These are phyloP conservation scores for Chloris gayana DNA, from an alignment of 176 grass and related monocot species.

Conservation along the genomic window DNA sequence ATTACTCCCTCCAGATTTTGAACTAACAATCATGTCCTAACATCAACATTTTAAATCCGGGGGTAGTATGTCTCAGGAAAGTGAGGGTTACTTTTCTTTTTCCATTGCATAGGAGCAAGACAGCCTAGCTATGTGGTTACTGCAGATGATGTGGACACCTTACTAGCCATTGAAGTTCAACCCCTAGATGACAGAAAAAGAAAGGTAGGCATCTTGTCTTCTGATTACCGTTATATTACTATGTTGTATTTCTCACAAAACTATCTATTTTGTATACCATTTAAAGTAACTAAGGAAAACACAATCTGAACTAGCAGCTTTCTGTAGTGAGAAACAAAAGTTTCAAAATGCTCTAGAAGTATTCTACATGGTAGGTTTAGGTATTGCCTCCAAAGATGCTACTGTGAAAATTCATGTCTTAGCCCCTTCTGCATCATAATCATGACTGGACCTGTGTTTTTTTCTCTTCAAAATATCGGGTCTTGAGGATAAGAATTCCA, in stretches of 20 bases:
- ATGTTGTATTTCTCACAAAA: slow-evolving; percentile 3
- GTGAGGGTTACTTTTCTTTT: slow-evolving; percentile 20
- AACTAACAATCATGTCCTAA: too few species aligned
- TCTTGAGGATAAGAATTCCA: not conserved
- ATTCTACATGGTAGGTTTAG: not conserved
- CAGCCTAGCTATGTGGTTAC: slow-evolving; percentile 89
- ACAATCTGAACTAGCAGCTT: not conserved
- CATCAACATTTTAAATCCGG: too few species aligned
- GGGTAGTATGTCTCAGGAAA: slow-evolving; percentile 26
- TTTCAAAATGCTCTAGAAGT: slow-evolving; percentile 1
- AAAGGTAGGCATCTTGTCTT: slow-evolving; percentile 57
- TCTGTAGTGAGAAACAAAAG: not conserved
- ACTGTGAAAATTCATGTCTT: too few species aligned
- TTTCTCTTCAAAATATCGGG: not conserved
- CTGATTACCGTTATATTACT: slow-evolving; percentile 21
- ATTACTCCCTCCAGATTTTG: not conserved
- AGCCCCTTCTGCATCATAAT: not conserved
- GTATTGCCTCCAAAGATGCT: not conserved
- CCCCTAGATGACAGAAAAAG: slow-evolving; percentile 94
- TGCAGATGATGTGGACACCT: slow-evolving; percentile 89
- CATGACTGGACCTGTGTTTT: not conserved
- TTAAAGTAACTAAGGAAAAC: too few species aligned
- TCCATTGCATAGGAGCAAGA: slow-evolving; percentile 65
- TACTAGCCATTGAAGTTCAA: slow-evolving; percentile 93
- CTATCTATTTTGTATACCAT: not conserved